phyloP scores from a whole-genome alignment of 257 asterid species.

The Solanum pennellii region DNA sequence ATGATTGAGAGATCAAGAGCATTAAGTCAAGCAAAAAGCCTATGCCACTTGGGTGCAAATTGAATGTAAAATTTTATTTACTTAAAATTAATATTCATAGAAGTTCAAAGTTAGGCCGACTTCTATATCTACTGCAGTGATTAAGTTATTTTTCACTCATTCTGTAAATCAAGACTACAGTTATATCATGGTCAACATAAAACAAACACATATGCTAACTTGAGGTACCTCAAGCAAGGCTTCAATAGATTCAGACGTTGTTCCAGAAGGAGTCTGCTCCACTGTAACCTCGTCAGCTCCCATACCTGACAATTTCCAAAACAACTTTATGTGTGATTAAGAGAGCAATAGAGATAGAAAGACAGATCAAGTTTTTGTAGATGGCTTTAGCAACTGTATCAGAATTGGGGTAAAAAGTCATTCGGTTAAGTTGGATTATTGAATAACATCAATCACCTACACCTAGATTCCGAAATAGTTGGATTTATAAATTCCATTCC shows the following conservation, averaged over 20 bases:
- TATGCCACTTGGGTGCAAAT: not conserved
- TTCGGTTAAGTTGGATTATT: not conserved
- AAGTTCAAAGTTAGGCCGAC: not conserved
- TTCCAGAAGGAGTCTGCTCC: constrained; percentile 17
- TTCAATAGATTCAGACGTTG: constrained; percentile 21
- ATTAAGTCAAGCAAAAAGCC: not conserved
- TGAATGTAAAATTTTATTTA: not conserved
- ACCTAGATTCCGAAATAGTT: not conserved
- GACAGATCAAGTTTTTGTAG: not conserved
- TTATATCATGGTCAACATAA: not conserved
- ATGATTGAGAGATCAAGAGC: not conserved
- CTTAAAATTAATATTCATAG: not conserved
- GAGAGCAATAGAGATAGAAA: not conserved
- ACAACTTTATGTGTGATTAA: not conserved
- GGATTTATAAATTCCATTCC: not conserved
- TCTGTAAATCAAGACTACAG: not conserved
- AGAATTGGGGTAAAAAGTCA: not conserved
- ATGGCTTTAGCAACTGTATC: not conserved
- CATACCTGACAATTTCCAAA: constrained; percentile 12
- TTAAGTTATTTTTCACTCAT: not conserved
- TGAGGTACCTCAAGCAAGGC: constrained; percentile 44
- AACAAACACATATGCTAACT: not conserved
- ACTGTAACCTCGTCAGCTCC: constrained; percentile 21
- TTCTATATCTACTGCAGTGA: not conserved
- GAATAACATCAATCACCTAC: not conserved